A percentile compares a stretch with the other conserved stretches of the same genome.
Evolutionary conservation across 495 filamentous ascomycete species (phyloP).

Genomic region (Amphirosellinia nigrospora): DNA sequence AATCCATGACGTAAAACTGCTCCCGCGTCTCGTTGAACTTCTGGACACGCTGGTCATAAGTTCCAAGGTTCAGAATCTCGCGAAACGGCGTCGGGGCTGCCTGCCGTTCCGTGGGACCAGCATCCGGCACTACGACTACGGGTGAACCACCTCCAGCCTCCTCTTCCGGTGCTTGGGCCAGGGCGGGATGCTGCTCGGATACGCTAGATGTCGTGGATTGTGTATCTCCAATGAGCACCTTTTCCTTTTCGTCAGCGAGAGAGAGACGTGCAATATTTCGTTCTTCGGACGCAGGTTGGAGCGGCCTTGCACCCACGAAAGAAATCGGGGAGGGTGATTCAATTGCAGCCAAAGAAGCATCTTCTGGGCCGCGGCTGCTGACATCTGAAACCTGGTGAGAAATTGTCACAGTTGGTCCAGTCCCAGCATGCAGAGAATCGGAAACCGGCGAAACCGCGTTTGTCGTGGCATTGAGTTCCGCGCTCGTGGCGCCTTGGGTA

Average conservation of each 20-base stretch:
- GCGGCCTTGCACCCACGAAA: slow-evolving; percentile 27
- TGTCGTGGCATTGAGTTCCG: slow-evolving; percentile 1
- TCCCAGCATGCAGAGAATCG: slow-evolving; percentile 22
- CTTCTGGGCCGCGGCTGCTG: slow-evolving; percentile 40
- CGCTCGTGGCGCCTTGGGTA: not conserved
- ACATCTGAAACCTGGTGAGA: slow-evolving; percentile 46
- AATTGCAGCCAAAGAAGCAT: slow-evolving; percentile 27
- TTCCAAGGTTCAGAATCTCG: slow-evolving; percentile 71
- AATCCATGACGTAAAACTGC: slow-evolving; percentile 73
- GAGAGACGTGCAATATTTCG: slow-evolving; percentile 36
- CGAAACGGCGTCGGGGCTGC: slow-evolving; percentile 57
- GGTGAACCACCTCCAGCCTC: slow-evolving; percentile 16
- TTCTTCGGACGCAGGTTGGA: slow-evolving; percentile 10
- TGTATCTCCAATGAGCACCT: slow-evolving; percentile 41
- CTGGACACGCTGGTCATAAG: slow-evolving; percentile 66
- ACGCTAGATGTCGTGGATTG: slow-evolving; percentile 39
- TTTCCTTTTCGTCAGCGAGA: slow-evolving; percentile 56
- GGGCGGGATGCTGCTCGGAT: slow-evolving; percentile 47
- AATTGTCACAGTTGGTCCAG: slow-evolving; percentile 27
- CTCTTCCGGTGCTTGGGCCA: slow-evolving; percentile 27
- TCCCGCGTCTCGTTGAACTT: slow-evolving; percentile 71
- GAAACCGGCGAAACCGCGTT: slow-evolving; percentile 8
- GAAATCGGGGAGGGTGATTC: slow-evolving; percentile 47
- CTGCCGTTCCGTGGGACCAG: slow-evolving; percentile 29
- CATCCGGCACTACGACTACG: slow-evolving; percentile 48